Conservation (phyloP, 1,284 basidiomycete species). For the Boletus semigastroideus region DNA sequence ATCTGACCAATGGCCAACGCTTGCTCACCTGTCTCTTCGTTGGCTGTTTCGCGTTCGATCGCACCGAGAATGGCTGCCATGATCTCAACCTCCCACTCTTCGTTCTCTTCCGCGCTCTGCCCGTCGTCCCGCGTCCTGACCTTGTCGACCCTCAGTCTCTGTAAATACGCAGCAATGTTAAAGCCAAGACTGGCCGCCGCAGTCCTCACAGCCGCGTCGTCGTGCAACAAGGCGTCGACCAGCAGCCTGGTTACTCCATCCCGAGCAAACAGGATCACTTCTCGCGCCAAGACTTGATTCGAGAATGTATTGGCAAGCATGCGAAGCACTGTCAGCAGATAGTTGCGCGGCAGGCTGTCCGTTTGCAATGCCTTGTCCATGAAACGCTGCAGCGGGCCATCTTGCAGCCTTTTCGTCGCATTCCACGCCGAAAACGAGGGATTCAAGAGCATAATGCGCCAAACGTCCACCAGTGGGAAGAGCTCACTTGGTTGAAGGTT, state of each 20-base stretch:
- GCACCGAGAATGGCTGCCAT: constrained; percentile 78
- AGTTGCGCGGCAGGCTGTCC: constrained; percentile 46
- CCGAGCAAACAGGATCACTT: constrained; percentile 46
- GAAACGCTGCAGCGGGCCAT: constrained; percentile 43
- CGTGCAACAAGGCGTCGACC: constrained; percentile 66
- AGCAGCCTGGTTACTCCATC: constrained; percentile 48
- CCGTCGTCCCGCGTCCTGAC: constrained; percentile 38
- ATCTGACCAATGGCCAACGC: neutral
- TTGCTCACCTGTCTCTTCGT: constrained; percentile 77
- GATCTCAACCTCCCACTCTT: constrained; percentile 84
- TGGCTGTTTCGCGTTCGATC: constrained; percentile 64
- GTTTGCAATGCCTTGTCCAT: constrained; percentile 43
- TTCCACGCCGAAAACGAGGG: constrained; percentile 53
- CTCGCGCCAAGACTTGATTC: constrained; percentile 49
- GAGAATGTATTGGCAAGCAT: constrained; percentile 76
- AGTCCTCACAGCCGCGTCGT: constrained; percentile 67
- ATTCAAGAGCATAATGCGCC: constrained; percentile 77
- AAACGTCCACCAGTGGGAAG: constrained; percentile 84
- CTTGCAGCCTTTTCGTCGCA: constrained; percentile 34
- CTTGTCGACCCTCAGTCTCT: constrained; percentile 53
- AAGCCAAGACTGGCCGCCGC: constrained; percentile 83
- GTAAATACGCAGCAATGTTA: constrained; percentile 67
- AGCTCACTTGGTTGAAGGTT: constrained; percentile 58
- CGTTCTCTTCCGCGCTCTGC: constrained; percentile 48
- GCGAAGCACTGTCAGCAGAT: constrained; percentile 68